Evolutionary conservation across 495 filamentous ascomycete genomes (phyloP), one percentile per base, ranked within the genome.

Genomic region (Neurospora discreta): DNA sequence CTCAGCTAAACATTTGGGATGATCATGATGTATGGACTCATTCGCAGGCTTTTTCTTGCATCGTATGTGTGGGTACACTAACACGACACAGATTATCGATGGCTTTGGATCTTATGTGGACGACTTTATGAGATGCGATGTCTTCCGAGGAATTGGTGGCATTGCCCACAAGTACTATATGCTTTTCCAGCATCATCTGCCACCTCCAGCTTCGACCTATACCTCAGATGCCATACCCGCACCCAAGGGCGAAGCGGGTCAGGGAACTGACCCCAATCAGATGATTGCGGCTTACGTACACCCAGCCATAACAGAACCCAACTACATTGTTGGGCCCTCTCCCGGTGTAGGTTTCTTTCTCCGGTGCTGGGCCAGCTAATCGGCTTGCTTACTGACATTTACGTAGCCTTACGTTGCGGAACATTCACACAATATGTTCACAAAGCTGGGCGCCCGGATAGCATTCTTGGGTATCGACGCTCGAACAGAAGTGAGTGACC

Each of bases 1-100:
- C 95, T 1, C 93, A 97, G 81, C 80, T 98, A 77, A 97, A 97
- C 78, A 90, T 97, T 52, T 98, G 95, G 94, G 94, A 97, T 79
- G 93, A 97, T 76, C 94, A 97, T 78, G 89, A 90, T 82, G 88
- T 85, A 70, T 77, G 84, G 84, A 77, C 41, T 68, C 39, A 30
- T 33, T 30, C 39, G 39, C 39, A 2, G 3, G 3, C 39, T 39
- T 39, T 39, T 39, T 39, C 33, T 39, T 39, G 38, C 38, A 39
- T 9, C 38, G 38, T 39, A 39, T 11, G 11, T 39, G 38, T 39
- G 38, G 38, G 11, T 2, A 39, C 38, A 39, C 44, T 52, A 44
- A 76, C 73, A 20, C 1, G 11, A 16, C 11, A 1, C 65, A 93
- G 80, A 95, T 95, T 74, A 95, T 95, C 74, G 94, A 97, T 76